Conservation (phyloP, 257 asterid species). For the Nicotiana sylvestris region DNA sequence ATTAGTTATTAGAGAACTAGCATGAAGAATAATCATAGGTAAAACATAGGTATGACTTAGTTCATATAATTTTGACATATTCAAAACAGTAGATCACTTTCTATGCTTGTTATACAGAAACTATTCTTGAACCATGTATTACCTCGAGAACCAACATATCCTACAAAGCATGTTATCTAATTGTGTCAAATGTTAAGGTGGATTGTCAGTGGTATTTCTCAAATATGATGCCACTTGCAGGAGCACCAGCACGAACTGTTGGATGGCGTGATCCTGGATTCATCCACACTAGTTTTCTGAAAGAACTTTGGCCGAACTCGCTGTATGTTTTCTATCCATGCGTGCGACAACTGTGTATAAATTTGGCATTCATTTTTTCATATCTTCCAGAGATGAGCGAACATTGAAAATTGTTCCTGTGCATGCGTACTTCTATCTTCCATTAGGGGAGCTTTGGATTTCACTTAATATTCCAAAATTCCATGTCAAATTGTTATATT, state of each 20-base stretch:
- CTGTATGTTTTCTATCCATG: slow-evolving; percentile 24
- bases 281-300: slow-evolving; percentile 50
- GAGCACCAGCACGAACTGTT: slow-evolving; percentile 70
- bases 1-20: neutral
- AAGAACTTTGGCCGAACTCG: slow-evolving; percentile 52
- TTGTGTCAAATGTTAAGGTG: slow-evolving; percentile 6
- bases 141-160: no score
- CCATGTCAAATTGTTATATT: neutral
- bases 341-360: neutral
- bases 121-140: neutral
- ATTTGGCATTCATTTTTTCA: neutral
- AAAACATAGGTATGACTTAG: neutral
- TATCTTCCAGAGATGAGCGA: neutral
- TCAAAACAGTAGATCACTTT: neutral
- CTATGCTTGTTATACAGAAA: neutral
- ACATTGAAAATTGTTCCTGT: neutral
- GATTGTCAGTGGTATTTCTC: neutral
- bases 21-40: neutral
- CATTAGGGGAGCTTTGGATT: neutral
- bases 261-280: slow-evolving; percentile 72
- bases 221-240: slow-evolving; percentile 31
- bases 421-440: neutral
- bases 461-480: neutral
- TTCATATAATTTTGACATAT: neutral
- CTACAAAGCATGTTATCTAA: neutral